Base-by-base conservation (phyloP, 208 protist genomes). In the Trypanosoma platydactyli region DNA sequence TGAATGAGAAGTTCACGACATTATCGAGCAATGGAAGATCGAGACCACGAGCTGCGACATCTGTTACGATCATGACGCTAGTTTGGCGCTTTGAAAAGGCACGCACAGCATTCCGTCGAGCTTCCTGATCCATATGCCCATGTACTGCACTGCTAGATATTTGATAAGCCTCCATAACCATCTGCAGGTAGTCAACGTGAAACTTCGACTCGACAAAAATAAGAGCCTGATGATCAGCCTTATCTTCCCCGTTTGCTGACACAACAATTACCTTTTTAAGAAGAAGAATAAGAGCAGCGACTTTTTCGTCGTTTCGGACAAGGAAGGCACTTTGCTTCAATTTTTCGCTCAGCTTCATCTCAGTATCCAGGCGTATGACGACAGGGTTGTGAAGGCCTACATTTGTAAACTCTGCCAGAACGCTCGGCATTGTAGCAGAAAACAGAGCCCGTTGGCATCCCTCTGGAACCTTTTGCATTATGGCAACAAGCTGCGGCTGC, bases 1-100 rank as follows among this genome's bases (percentile, higher is more conserved):
- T 98, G 62, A 99, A 99, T 62, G 99, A 98, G 69, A 96, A 99
- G 89, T 99, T 99, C 56, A 99, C 94, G 4, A 99, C 99, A 73
- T 99, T 98, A 80, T 99, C 98, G 0, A 99, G 81, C 40, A 99
- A 71, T 30, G 99, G 98, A 49, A 99, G 84, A 81, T 99, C 99
- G 5, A 99, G 79, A 77, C 99, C 99, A 73, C 99, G 95, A 7
- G 99, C 98, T 1, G 99, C 99, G 5, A 99, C 95, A 82, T 99
- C 99, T 3, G 99, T 99, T 11, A 99, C 98, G 18, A 99, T 55
- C 73, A 99, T 93, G 18, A 99, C 74, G 53, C 75, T 79, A 18
- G 91, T 91, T 57, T 94, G 57, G 0, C 83, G 80, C 58, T 86
- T 81, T 35, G 92, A 64, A 71, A 99, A 99, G 55, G 86, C 87